phyloP scores from a whole-genome alignment of 1,139 yeast species.

The Yamadazyma sp. region DNA sequence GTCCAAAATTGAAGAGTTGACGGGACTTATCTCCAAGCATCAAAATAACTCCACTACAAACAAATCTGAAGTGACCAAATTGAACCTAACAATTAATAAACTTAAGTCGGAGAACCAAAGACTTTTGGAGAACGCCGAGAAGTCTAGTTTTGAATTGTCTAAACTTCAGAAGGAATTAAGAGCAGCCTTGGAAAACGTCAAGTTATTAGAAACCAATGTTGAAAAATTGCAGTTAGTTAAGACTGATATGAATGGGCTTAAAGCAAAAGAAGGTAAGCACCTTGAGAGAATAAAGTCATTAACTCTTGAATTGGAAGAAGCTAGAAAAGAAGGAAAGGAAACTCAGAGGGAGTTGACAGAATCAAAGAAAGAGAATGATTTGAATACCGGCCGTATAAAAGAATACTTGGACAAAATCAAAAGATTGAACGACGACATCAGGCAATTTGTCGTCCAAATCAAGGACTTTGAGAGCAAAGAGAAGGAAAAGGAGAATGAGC shows the following conservation, averaged over 20 bases:
- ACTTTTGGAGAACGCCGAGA: slow-evolving; percentile 5
- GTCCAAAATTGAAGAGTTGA: slow-evolving; percentile 10
- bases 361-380: slow-evolving; percentile 30
- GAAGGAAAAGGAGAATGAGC: slow-evolving; percentile 40
- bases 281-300: slow-evolving; percentile 15
- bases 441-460: slow-evolving; percentile 19
- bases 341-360: slow-evolving; percentile 30
- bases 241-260: slow-evolving; percentile 9
- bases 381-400: slow-evolving; percentile 30
- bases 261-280: slow-evolving; percentile 10
- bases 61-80: slow-evolving; percentile 13
- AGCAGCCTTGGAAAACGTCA: slow-evolving; percentile 4
- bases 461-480: slow-evolving; percentile 17
- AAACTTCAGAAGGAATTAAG: slow-evolving; percentile 12
- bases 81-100: slow-evolving; percentile 11
- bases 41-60: slow-evolving; percentile 8
- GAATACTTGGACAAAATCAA: slow-evolving; percentile 28
- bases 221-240: slow-evolving; percentile 3
- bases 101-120: slow-evolving; percentile 15
- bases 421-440: slow-evolving; percentile 24
- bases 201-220: slow-evolving; percentile 3
- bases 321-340: slow-evolving; percentile 30
- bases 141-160: slow-evolving; percentile 10
- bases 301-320: slow-evolving; percentile 3
- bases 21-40: slow-evolving; percentile 8